Percentiles rank a stretch among this genome's conserved stretches.
phyloP scores from a whole-genome alignment of 1,284 basidiomycete species.

The Cryptococcus depauperatus region DNA sequence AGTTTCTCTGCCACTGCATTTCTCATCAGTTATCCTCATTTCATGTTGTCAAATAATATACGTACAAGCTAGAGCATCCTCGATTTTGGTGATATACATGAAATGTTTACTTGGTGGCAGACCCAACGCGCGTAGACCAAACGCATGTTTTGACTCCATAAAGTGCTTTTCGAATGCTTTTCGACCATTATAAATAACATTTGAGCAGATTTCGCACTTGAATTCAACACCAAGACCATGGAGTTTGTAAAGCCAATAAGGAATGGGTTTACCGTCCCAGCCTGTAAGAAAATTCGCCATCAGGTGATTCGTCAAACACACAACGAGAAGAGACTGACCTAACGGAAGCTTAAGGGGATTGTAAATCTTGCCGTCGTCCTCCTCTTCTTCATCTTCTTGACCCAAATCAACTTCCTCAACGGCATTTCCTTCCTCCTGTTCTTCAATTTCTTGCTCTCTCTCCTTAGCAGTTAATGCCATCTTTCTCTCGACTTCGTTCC shows the following conservation, averaged over 20 bases:
- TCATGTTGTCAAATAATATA: constrained; percentile 28
- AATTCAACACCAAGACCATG: constrained; percentile 97
- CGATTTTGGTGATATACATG: constrained; percentile 94
- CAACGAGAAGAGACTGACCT: constrained; percentile 2
- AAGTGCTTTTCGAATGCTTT: constrained; percentile 43
- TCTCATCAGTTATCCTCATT: neutral
- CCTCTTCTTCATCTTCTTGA: constrained; percentile 66
- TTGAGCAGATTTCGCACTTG: constrained; percentile 82
- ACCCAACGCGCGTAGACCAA: constrained; percentile 95
- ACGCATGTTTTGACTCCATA: constrained; percentile 89
- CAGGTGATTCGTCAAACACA: neutral
- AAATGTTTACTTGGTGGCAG: constrained; percentile 91
- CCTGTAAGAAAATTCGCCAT: constrained; percentile 1
- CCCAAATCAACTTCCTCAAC: constrained; percentile 50
- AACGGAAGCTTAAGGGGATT: constrained; percentile 95
- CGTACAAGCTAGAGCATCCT: constrained; percentile 86
- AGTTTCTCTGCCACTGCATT: constrained; percentile 84
- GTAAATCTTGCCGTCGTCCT: constrained; percentile 90
- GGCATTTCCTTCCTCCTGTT: constrained; percentile 53
- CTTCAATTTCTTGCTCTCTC: constrained; percentile 88
- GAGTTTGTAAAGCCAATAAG: constrained; percentile 68
- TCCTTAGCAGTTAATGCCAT: constrained; percentile 94
- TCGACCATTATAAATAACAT: constrained; percentile 10
- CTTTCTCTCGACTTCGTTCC: constrained; percentile 90
- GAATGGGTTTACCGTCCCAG: constrained; percentile 29